These are phyloP conservation scores for Fusarium sp. DNA, from an alignment of 2,329 filamentous ascomycete genomes.

Conservation along the genomic window DNA sequence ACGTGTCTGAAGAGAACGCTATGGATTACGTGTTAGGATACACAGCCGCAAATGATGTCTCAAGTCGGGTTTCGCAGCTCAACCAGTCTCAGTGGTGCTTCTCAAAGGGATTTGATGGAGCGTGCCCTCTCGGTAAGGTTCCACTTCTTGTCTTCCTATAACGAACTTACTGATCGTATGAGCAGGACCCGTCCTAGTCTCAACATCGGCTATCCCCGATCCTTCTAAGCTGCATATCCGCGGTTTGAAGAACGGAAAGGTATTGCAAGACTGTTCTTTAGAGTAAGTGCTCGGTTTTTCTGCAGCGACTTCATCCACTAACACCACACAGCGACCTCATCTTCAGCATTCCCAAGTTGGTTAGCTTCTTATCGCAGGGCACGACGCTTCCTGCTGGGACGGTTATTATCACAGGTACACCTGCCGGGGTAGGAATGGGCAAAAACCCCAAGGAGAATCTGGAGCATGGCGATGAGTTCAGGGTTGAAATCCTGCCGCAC, in stretches of 20 bases:
- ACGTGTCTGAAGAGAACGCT: not conserved
- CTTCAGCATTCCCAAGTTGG: conserved; percentile 61
- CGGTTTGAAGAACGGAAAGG: conserved; percentile 1
- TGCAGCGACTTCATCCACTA: accelerated
- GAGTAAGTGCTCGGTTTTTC: not conserved
- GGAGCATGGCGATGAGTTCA: conserved; percentile 56
- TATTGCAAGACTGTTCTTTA: conserved; percentile 2
- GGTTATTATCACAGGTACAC: conserved; percentile 59
- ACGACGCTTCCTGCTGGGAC: conserved; percentile 58
- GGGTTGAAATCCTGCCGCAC: conserved; percentile 57
- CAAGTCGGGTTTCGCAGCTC: not conserved
- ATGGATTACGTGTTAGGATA: conserved; percentile 2
- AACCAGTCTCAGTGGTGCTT: conserved; percentile 23
- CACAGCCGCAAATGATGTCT: conserved; percentile 13
- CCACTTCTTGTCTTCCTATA: accelerated
- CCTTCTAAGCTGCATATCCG: conserved; percentile 4
- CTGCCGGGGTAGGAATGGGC: conserved; percentile 57
- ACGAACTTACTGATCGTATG: accelerated
- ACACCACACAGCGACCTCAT: conserved; percentile 61
- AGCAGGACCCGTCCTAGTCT: not conserved
- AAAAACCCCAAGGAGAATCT: conserved; percentile 55
- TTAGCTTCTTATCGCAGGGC: conserved; percentile 59
- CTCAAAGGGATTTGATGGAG: conserved; percentile 18
- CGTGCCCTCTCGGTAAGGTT: conserved; percentile 6
- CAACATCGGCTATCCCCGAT: not conserved